Evolutionary conservation across 805 yeast species (phyloP), one percentile per base, ranked within the genome.

Genomic region (Phaffomyces antillensis): DNA sequence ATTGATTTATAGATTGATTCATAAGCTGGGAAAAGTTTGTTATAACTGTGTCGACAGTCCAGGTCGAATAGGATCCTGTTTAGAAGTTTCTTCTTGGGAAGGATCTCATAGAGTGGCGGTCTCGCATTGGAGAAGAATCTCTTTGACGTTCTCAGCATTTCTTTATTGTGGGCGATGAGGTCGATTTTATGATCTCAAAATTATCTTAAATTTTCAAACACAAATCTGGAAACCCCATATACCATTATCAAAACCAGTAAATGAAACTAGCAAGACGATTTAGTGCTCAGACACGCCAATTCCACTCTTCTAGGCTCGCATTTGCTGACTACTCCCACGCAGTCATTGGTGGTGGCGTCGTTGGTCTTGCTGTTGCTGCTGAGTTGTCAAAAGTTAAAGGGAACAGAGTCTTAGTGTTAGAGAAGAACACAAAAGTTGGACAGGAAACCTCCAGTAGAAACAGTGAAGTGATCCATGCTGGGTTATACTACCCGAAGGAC

Each of bases 401-500:
- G 6, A 73, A 74, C 45, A 65, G 65, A 5, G 88, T 88, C 0
- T 61, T 85, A 1, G 59, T 90, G 10, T 60, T 89, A 2, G 97
- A 89, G 54, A 79, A 83, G 55, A 78, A 88, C 59, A 61, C 64
- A 1, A 68, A 69, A 32, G 60, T 79, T 40, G 96, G 96, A 2
- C 73, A 76, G 52, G 96, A 89, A 55, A 87, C 96, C 0, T 83
- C 95, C 7, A 75, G 91, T n/a, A 69, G 96, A 42, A 89, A 89
- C 67, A 85, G 95, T 2, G 97, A 90, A 58, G 97, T 90, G 24
- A 83, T 89, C 23, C 97, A 89, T 64, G 96, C 96, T 0, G 96
- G 96, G 0, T 56, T 89, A 7, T 90, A 90, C 60, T 84, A 86
- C 56, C 95, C 96, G 0, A 64, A 68, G 10, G 75, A 76, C 46